A percentile compares a stretch with the other conserved stretches of the same genome.
These are phyloP conservation scores for Rhizopogon sp. DNA, from an alignment of 768 basidiomycete species.

Conservation along the genomic window DNA sequence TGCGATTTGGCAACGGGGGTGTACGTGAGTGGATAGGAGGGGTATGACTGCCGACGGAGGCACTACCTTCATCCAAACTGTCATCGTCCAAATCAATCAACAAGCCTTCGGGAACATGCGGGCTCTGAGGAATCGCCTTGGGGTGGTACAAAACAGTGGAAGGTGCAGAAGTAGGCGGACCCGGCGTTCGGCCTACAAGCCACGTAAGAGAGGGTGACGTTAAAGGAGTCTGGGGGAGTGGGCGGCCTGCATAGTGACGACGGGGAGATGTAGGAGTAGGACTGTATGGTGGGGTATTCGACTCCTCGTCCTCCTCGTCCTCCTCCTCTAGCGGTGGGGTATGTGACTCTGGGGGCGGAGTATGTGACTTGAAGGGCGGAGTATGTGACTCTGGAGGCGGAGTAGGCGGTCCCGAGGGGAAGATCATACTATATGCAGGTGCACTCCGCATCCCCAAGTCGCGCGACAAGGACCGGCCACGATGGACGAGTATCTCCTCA, in stretches of 20 bases:
- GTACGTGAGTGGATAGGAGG: neutral
- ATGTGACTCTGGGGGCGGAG: slow-evolving; percentile 14
- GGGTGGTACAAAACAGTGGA: neutral
- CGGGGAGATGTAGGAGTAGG: slow-evolving; percentile 22
- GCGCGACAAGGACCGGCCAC: slow-evolving; percentile 27
- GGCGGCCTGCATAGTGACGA: slow-evolving; percentile 27
- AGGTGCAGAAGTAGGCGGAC: neutral
- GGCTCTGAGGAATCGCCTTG: neutral
- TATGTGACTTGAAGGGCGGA: slow-evolving; percentile 12
- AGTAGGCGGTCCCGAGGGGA: slow-evolving; percentile 28
- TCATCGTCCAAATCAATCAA: slow-evolving; percentile 52
- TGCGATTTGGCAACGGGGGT: neutral
- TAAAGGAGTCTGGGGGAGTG: slow-evolving; percentile 28
- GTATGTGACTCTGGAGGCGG: slow-evolving; percentile 16
- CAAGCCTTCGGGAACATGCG: slow-evolving; percentile 39
- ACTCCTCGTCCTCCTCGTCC: neutral
- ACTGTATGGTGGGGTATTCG: slow-evolving; percentile 1
- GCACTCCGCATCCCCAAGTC: slow-evolving; percentile 28
- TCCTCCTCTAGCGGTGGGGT: slow-evolving; percentile 1
- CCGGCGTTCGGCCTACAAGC: slow-evolving; percentile 23
- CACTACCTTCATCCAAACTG: slow-evolving; percentile 19
- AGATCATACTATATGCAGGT: slow-evolving; percentile 27
- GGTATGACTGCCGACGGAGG: neutral
- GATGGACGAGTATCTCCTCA: slow-evolving; percentile 21
- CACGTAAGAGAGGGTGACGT: slow-evolving; percentile 28